These are phyloP conservation scores for Blepharisma japonicum DNA, from an alignment of 73 alveolate species.

Conservation along the genomic window DNA sequence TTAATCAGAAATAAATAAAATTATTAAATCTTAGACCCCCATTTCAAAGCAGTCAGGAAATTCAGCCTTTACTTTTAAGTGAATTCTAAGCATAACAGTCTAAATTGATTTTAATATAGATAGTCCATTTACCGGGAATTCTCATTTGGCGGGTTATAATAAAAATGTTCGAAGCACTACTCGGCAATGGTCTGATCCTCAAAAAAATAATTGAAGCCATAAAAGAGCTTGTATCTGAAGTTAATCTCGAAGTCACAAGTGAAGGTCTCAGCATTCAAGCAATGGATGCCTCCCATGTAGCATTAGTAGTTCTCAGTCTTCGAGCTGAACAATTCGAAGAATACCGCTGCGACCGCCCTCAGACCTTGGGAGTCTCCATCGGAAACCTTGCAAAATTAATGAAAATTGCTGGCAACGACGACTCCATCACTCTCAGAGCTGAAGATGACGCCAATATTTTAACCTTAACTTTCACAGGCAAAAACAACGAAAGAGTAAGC, in stretches of 20 bases:
- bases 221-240: conserved; percentile 92
- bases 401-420: conserved; percentile 96
- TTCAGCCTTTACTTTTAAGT: too few species aligned
- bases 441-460: conserved; percentile 90
- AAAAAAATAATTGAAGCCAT: conserved; percentile 95
- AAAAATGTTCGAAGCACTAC: conserved; percentile 93
- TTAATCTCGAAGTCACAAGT: conserved; percentile 91
- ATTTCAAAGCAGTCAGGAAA: too few species aligned
- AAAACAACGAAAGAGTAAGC: conserved; percentile 82
- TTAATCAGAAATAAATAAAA: too few species aligned
- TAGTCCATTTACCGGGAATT: too few species aligned
- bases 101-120: too few species aligned
- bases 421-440: conserved; percentile 90
- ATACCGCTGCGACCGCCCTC: conserved; percentile 87
- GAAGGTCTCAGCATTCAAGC: conserved; percentile 98
- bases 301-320: conserved; percentile 90
- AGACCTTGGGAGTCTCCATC: conserved; percentile 87
- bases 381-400: conserved; percentile 90
- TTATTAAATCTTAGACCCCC: too few species aligned
- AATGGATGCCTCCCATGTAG: conserved; percentile 99
- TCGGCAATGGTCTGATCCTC: conserved; percentile 80
- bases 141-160: neutral
- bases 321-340: conserved; percentile 93
- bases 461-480: conserved; percentile 87
- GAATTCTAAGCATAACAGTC: too few species aligned